These are phyloP conservation scores for Tritrichomonas foetus DNA, from an alignment of 208 protist species.

Conservation along the genomic window DNA sequence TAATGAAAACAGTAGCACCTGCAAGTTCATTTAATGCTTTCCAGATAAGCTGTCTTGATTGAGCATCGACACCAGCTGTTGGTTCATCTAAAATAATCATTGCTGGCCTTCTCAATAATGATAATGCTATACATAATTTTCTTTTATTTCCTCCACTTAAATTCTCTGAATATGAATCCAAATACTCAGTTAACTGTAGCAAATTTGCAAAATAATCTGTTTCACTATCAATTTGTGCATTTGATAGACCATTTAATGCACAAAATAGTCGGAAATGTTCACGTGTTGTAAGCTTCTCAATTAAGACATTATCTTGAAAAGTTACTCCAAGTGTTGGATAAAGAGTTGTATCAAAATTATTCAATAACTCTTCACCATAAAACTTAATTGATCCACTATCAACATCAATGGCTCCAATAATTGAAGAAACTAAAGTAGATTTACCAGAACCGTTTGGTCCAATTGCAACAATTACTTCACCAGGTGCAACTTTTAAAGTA, in stretches of 20 bases:
- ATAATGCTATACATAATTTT: neutral
- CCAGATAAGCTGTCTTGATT: neutral
- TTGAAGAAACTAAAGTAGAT: neutral
- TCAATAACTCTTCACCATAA: too few relatives aligned
- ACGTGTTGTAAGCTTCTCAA: neutral
- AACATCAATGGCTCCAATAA: neutral
- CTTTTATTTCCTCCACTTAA: neutral
- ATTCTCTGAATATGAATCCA: neutral
- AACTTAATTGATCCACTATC: neutral
- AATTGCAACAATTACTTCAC: neutral
- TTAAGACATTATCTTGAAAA: neutral
- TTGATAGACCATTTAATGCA: neutral
- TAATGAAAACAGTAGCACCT: neutral
- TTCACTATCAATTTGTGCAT: neutral
- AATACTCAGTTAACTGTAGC: neutral
- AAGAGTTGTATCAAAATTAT: too few relatives aligned
- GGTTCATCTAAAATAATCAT: neutral
- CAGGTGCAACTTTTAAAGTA: neutral
- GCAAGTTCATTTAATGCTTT: neutral
- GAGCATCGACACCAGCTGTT: neutral
- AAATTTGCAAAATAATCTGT: neutral
- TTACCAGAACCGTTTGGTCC: conserved; percentile 14
- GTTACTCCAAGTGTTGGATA: neutral
- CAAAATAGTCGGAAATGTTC: neutral
- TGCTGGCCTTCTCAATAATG: neutral